A percentile compares a stretch with the other conserved stretches of the same genome.
Conservation (phyloP, 371 early-diverging fungal species). For the Conidiobolus incongruus region DNA sequence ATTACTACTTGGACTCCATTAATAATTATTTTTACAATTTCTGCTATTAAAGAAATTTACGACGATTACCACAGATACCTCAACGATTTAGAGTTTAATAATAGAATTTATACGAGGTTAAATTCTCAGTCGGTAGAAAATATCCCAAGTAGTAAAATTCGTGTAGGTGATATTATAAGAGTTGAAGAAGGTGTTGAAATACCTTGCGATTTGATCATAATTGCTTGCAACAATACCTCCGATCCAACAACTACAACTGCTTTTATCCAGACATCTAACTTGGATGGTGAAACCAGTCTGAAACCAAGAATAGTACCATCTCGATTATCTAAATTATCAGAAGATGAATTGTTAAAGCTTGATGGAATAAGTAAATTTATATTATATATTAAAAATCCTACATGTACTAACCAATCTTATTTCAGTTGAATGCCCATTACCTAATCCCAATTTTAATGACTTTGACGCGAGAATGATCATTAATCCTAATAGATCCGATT, state of each 20-base stretch:
- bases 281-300: slow-evolving; percentile 70
- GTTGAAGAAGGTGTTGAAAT: slow-evolving; percentile 53
- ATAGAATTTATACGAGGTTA: slow-evolving; percentile 21
- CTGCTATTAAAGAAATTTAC: slow-evolving; percentile 7
- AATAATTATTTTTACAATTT: slow-evolving; percentile 4
- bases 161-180: slow-evolving; percentile 55
- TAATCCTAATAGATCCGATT: slow-evolving; percentile 5
- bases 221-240: slow-evolving; percentile 31
- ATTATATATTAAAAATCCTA: not conserved
- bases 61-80: slow-evolving; percentile 6
- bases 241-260: slow-evolving; percentile 14
- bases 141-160: slow-evolving; percentile 28
- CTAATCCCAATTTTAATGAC: slow-evolving; percentile 34
- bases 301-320: slow-evolving; percentile 35
- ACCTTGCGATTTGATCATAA: slow-evolving; percentile 41
- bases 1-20: slow-evolving; percentile 5
- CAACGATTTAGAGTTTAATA: slow-evolving; percentile 11
- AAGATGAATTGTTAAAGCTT: slow-evolving; percentile 21
- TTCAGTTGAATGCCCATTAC: slow-evolving; percentile 9
- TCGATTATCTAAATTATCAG: slow-evolving; percentile 18
- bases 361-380: slow-evolving; percentile 9
- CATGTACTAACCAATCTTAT: not conserved
- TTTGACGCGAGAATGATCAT: slow-evolving; percentile 30
- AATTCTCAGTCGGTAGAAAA: slow-evolving; percentile 4
- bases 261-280: slow-evolving; percentile 56